phyloP scores from a whole-genome alignment of 345 rosid genomes.

The Rhodomyrtus tomentosa region DNA sequence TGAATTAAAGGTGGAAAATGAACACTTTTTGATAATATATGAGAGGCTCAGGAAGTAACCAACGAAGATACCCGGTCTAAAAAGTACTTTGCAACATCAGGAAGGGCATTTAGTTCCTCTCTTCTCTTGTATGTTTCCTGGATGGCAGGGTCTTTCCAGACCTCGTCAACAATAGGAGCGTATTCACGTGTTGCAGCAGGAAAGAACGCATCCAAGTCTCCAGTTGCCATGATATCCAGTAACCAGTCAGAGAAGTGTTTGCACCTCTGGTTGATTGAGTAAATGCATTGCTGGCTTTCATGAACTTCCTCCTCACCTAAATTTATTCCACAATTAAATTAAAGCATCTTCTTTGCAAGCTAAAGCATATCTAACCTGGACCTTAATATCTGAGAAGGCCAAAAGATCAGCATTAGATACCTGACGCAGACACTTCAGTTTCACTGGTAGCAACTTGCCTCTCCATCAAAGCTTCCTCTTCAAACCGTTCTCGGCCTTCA shows the following conservation, averaged over 20 bases:
- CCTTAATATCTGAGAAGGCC: background rate
- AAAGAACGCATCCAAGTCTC: constrained; percentile 53
- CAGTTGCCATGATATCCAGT: constrained; percentile 40
- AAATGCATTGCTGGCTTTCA: constrained; percentile 23
- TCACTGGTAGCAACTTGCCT: background rate
- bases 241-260: constrained; percentile 60
- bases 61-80: constrained; percentile 27
- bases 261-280: constrained; percentile 38
- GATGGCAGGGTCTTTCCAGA: constrained; percentile 52
- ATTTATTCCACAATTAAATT: background rate
- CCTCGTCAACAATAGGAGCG: constrained; percentile 45
- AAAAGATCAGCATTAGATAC: constrained; percentile 5
- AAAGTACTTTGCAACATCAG: constrained; percentile 45
- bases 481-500: constrained; percentile 58
- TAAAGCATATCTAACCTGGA: background rate
- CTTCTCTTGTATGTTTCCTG: constrained; percentile 60
- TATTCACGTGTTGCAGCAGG: constrained; percentile 70
- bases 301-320: constrained; percentile 16
- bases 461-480: constrained; percentile 36
- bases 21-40: background rate
- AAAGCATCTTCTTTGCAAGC: background rate
- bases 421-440: constrained; percentile 21
- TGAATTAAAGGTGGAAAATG: background rate
- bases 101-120: constrained; percentile 31
- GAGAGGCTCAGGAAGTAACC: background rate